Evolutionary conservation across 495 filamentous ascomycete genomes (phyloP).

Genomic region (Umbilicaria muhlenbergii): DNA sequence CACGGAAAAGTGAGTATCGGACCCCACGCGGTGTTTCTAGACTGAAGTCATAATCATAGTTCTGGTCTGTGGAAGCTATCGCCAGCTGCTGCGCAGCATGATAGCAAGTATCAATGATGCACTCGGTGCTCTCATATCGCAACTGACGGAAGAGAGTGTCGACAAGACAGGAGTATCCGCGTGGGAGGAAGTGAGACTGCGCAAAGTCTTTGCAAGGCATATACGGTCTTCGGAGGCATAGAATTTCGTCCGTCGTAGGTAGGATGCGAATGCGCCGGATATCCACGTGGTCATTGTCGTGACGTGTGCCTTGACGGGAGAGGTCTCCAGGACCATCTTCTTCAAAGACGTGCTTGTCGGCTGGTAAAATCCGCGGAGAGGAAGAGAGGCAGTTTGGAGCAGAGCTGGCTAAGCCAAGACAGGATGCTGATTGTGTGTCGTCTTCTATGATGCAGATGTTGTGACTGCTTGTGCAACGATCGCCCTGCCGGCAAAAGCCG

Average conservation of each 20-base stretch:
- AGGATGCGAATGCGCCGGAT: constrained; percentile 12
- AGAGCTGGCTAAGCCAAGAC: background rate
- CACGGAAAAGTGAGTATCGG: constrained; percentile 12
- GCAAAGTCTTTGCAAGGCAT: constrained; percentile 10
- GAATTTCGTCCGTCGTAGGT: constrained; percentile 14
- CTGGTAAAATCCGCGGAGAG: background rate
- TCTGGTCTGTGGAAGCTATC: background rate
- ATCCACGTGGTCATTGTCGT: constrained; percentile 15
- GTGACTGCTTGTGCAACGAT: constrained; percentile 4
- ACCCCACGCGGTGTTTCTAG: constrained; percentile 7
- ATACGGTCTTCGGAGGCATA: constrained; percentile 8
- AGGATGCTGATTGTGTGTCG: background rate
- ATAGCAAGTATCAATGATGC: constrained; percentile 12
- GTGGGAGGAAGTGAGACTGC: constrained; percentile 3
- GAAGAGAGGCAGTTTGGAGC: constrained; percentile 5
- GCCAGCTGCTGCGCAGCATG: constrained; percentile 11
- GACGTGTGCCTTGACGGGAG: constrained; percentile 8
- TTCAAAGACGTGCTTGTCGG: constrained; percentile 7
- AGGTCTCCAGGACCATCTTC: constrained; percentile 13
- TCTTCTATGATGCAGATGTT: constrained; percentile 2
- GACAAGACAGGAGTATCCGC: constrained; percentile 8
- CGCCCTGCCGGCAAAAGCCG: constrained; percentile 8
- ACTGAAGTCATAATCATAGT: constrained; percentile 9
- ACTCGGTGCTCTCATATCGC: constrained; percentile 11
- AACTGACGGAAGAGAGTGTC: constrained; percentile 15